Base-by-base conservation (phyloP, 2,329 filamentous ascomycete species). In the Lasiodiplodia hormozganensis region DNA sequence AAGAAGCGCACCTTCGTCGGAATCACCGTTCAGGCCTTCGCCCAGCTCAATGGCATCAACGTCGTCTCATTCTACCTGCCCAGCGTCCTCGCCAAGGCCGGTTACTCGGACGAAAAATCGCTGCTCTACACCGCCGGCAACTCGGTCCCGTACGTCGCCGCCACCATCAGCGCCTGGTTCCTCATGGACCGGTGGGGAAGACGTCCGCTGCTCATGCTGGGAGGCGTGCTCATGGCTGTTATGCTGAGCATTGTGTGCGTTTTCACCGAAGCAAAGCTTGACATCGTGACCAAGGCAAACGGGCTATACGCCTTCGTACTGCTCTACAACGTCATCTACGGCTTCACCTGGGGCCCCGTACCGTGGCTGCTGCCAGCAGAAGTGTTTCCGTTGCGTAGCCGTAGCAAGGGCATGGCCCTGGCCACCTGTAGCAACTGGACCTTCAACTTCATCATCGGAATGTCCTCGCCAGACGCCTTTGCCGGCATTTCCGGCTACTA, bases 21-120 rank as follows among this genome's bases (percentile, higher is more conserved):
- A 51, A 85, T 91, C 47, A 76, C 82, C 3, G 84, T 94, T 25
- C 92, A 95, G 76, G 90, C 90, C 80, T 86, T 95, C 16, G 92
- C 96, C 76, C 92, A 96, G 76, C 85, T 95, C 14, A 92, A 79
- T 40, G 81, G 81, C 74, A 79, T 82, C 71, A 82, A 77, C 70
- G 81, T 81, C 73, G 81, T 81, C 73, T 81, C 81, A 71, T 82
- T 82, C 74, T 80, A 80, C 54, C 78, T 79, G 43, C 65, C 65
- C 5, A 65, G 76, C 4, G 76, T 81, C 40, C 68, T 70, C 36
- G 43, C 49, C 16, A 54, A 16, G 18, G 68, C 68, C 23, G 65
- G 69, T 28, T 65, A 85, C 74, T 76, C 78, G 2, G 85, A 84
- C 73, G 74, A 82, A 57, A 81, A 83, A 65, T 81, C 80, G 0